Conservation (phyloP, 106 monocot genomes). For the Posidonia australis region DNA sequence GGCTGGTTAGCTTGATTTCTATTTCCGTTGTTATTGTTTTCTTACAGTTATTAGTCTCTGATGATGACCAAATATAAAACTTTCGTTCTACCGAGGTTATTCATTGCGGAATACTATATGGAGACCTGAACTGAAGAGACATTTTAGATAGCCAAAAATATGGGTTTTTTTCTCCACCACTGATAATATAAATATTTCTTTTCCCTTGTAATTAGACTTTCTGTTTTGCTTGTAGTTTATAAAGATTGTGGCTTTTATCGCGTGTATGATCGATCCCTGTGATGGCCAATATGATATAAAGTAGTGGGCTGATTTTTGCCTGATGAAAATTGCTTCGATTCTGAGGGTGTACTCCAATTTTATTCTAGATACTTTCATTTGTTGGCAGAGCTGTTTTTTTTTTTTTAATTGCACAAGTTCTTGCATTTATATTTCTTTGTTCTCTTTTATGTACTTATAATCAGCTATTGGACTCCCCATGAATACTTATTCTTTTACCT, state of each 20-base stretch:
- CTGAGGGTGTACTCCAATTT: not conserved
- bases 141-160: not conserved
- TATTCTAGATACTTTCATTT: no score
- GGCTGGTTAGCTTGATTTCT: not conserved
- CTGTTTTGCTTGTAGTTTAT: not conserved
- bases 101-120: not conserved
- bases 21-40: not conserved
- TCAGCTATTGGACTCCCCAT: no score
- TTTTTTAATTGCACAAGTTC: not conserved
- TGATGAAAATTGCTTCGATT: not conserved
- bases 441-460: no score
- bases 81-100: conserved; percentile 2
- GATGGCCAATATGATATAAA: not conserved
- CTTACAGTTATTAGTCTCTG: not conserved
- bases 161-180: no score
- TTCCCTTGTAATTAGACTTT: not conserved
- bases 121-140: conserved; percentile 5
- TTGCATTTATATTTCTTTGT: not conserved
- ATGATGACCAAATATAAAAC: not conserved
- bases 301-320: conserved; percentile 1
- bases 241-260: not conserved
- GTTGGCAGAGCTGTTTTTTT: not conserved
- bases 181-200: not conserved
- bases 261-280: not conserved
- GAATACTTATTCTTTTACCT: no score